Evolutionary conservation across 148 eudicot species (phyloP).

Genomic region (Chenopodium formosanum): DNA sequence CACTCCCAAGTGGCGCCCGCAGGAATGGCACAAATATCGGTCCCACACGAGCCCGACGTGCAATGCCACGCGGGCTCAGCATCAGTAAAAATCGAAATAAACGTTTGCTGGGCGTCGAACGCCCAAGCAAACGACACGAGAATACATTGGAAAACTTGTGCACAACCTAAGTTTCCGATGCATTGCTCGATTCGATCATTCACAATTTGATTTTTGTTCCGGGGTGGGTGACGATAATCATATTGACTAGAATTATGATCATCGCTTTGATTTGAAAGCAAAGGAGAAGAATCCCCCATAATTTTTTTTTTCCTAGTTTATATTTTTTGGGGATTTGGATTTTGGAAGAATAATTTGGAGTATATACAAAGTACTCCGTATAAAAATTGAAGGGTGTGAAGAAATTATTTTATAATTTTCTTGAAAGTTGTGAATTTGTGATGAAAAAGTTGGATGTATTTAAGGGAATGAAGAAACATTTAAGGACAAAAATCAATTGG

Average conservation of each 20-base stretch:
- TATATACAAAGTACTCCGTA: neutral
- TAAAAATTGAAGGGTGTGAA: too few relatives aligned
- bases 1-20: conserved; percentile 38
- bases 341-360: neutral
- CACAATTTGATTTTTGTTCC: neutral
- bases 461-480: neutral
- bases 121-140: conserved; percentile 60
- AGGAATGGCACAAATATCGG: conserved; percentile 36
- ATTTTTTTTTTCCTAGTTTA: neutral
- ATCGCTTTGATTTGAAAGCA: conserved; percentile 9
- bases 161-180: conserved; percentile 58
- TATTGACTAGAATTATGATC: neutral
- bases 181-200: conserved; percentile 53
- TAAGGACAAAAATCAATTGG: conserved; percentile 3
- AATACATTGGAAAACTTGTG: conserved; percentile 44
- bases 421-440: neutral
- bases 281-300: conserved; percentile 19
- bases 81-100: conserved; percentile 67
- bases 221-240: neutral
- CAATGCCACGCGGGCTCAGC: conserved; percentile 58
- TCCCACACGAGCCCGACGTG: conserved; percentile 19
- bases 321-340: neutral
- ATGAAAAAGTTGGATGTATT: neutral
- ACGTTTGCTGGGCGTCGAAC: conserved; percentile 75
- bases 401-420: neutral